Percentiles rank a stretch among this genome's conserved stretches.
phyloP scores from a whole-genome alignment of 805 yeast species.

The Starmera quercuum region DNA sequence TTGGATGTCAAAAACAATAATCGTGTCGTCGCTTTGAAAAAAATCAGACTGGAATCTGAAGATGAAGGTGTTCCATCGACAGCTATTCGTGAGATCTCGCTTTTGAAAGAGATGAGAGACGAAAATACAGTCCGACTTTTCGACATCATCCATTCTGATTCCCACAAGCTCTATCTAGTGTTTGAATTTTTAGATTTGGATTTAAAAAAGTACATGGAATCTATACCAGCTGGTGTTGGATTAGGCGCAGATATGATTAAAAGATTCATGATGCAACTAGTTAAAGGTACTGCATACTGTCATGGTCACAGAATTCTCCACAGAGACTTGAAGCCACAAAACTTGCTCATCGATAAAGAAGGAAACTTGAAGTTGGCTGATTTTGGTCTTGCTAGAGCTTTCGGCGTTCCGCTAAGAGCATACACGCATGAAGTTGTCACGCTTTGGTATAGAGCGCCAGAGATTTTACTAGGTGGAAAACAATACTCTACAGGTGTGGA shows the following conservation, averaged over 20 bases:
- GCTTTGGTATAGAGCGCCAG: slow-evolving; percentile 96
- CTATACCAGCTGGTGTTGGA: slow-evolving; percentile 85
- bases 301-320: slow-evolving; percentile 92
- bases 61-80: slow-evolving; percentile 99
- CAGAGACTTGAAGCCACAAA: slow-evolving; percentile 95
- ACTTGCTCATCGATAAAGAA: slow-evolving; percentile 87
- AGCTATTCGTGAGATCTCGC: slow-evolving; percentile 92
- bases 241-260: slow-evolving; percentile 86
- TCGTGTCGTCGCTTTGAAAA: slow-evolving; percentile 91
- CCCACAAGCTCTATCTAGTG: slow-evolving; percentile 86
- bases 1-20: slow-evolving; percentile 82
- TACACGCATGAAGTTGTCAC: slow-evolving; percentile 98
- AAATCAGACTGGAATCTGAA: slow-evolving; percentile 91
- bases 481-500: slow-evolving; percentile 98
- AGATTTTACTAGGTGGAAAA: slow-evolving; percentile 89
- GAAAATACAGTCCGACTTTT: slow-evolving; percentile 86
- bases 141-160: slow-evolving; percentile 93
- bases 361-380: slow-evolving; percentile 89
- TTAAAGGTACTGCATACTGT: slow-evolving; percentile 87
- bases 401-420: slow-evolving; percentile 94
- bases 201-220: slow-evolving; percentile 93
- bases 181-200: slow-evolving; percentile 93
- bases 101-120: slow-evolving; percentile 88
- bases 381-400: slow-evolving; percentile 94
- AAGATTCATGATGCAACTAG: slow-evolving; percentile 84